Evolutionary conservation across 352 stramenopile species (phyloP).

Genomic region (Plasmopara halstedii): DNA sequence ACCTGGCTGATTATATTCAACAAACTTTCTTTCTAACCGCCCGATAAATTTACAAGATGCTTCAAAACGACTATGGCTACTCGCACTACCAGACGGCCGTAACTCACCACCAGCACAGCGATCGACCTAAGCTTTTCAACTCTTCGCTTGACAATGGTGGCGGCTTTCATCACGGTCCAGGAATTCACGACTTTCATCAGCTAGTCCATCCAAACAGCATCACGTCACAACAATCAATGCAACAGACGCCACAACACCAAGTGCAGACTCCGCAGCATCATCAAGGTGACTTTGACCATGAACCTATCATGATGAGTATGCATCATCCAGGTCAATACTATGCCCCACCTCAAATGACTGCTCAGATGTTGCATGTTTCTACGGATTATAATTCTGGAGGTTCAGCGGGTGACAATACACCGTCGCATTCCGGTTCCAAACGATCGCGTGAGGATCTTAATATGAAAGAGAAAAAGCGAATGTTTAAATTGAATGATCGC

Average conservation of each 20-base stretch:
- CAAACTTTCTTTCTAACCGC: not conserved
- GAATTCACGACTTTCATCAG: conserved; percentile 37
- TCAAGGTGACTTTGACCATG: conserved; percentile 51
- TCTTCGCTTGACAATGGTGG: conserved; percentile 21
- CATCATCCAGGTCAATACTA: conserved; percentile 53
- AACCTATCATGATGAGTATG: conserved; percentile 68
- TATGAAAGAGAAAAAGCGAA: conserved; percentile 82
- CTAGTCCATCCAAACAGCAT: conserved; percentile 33
- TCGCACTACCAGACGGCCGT: conserved; percentile 31
- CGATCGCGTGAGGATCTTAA: conserved; percentile 75
- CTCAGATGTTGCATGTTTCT: conserved; percentile 61
- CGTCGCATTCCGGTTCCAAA: conserved; percentile 31
- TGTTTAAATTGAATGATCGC: conserved; percentile 84
- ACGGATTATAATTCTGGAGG: conserved; percentile 46
- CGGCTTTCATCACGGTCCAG: conserved; percentile 17
- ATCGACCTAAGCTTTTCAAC: conserved; percentile 53
- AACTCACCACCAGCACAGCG: conserved; percentile 39
- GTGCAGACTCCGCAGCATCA: conserved; percentile 30
- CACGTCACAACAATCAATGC: conserved; percentile 36
- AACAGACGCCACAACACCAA: conserved; percentile 38
- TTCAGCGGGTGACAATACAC: conserved; percentile 25
- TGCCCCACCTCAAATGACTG: conserved; percentile 37
- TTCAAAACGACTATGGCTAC: conserved; percentile 66
- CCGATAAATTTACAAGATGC: conserved; percentile 19
- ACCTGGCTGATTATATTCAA: not conserved